These are phyloP conservation scores for Ogataea polymorpha DNA, from an alignment of 805 yeast genomes.

Conservation along the genomic window DNA sequence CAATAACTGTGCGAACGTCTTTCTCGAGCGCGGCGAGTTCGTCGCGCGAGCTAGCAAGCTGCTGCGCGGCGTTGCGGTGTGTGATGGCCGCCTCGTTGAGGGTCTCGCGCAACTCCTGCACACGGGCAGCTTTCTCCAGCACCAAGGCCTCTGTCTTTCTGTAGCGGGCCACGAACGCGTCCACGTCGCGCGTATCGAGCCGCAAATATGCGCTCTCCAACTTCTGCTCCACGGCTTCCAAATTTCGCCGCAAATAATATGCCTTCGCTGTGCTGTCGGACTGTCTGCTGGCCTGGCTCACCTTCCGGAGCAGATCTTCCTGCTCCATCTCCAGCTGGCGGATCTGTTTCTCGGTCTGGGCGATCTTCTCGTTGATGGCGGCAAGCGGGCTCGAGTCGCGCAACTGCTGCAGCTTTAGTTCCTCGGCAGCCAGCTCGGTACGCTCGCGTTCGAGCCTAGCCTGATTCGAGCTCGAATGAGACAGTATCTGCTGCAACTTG, in stretches of 20 bases:
- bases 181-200: slow-evolving; percentile 1
- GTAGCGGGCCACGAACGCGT: background rate
- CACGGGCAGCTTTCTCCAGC: background rate
- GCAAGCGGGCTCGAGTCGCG: slow-evolving; percentile 31
- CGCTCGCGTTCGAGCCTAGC: slow-evolving; percentile 46
- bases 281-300: slow-evolving; percentile 52
- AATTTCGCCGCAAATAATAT: slow-evolving; percentile 23
- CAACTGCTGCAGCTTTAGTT: slow-evolving; percentile 32
- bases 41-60: slow-evolving; percentile 7
- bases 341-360: slow-evolving; percentile 37
- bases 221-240: background rate
- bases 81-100: background rate
- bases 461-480: slow-evolving; percentile 39
- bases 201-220: slow-evolving; percentile 3
- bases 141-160: background rate
- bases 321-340: slow-evolving; percentile 39
- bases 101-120: background rate
- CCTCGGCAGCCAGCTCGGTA: slow-evolving; percentile 38
- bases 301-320: slow-evolving; percentile 51
- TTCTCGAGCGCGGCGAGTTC: slow-evolving; percentile 11
- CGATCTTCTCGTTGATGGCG: slow-evolving; percentile 34
- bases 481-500: slow-evolving; percentile 38
- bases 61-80: background rate
- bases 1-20: slow-evolving; percentile 27
- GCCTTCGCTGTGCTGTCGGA: slow-evolving; percentile 58